These are phyloP conservation scores for Calonectria pseudoturangicola DNA, from an alignment of 2,329 filamentous ascomycete genomes.

Conservation along the genomic window DNA sequence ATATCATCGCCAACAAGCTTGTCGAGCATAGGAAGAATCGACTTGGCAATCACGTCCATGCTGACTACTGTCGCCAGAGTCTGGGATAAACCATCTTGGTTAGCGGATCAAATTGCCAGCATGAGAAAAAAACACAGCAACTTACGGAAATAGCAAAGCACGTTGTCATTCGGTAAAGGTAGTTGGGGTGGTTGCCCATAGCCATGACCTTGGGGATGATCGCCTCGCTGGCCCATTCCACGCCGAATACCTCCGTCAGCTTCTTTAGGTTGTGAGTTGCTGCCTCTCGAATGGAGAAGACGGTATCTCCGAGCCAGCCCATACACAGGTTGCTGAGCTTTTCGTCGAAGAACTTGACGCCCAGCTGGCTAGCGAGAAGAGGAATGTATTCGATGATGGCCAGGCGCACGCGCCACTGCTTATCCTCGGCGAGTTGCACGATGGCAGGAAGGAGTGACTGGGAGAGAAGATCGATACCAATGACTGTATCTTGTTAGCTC, in stretches of 20 bases:
- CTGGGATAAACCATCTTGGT: slow-evolving; percentile 68
- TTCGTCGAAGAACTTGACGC: slow-evolving; percentile 98
- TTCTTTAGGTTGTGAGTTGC: slow-evolving; percentile 99
- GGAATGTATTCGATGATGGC: slow-evolving; percentile 99
- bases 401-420: slow-evolving; percentile 98
- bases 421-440: slow-evolving; percentile 97
- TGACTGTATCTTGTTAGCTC: slow-evolving; percentile 76
- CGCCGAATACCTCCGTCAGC: slow-evolving; percentile 97
- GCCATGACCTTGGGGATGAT: slow-evolving; percentile 99
- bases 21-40: slow-evolving; percentile 96
- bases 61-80: slow-evolving; percentile 95
- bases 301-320: slow-evolving; percentile 98
- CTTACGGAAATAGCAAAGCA: slow-evolving; percentile 98
- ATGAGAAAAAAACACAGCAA: slow-evolving; percentile 48
- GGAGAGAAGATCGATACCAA: slow-evolving; percentile 96
- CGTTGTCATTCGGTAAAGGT: slow-evolving; percentile 99
- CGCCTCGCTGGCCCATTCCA: slow-evolving; percentile 96
- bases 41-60: slow-evolving; percentile 92
- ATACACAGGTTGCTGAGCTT: slow-evolving; percentile 97
- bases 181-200: slow-evolving; percentile 99
- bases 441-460: slow-evolving; percentile 98
- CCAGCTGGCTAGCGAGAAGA: slow-evolving; percentile 93
- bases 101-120: not conserved
- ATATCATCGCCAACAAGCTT: slow-evolving; percentile 96
- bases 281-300: slow-evolving; percentile 98